Evolutionary conservation across 179 eudicot genomes (phyloP), one percentile per base, ranked within the genome.

Genomic region (Monotropa hypopitys): DNA sequence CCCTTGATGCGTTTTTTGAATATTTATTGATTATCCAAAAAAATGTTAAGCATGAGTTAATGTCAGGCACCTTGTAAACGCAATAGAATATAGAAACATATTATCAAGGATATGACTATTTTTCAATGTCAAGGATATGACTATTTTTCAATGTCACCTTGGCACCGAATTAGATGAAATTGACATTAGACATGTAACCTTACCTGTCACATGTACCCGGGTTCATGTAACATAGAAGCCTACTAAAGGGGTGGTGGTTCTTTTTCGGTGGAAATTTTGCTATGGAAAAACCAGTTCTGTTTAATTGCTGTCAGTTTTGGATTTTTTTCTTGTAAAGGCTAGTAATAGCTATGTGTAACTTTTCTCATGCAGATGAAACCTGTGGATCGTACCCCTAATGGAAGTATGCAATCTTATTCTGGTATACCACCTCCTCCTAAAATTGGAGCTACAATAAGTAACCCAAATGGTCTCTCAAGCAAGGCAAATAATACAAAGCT

Each of bases 391-490:
- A 76, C 79, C 30, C 79, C 82, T 0, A 68, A 21, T 54, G 76
- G 75, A 59, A 66, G 42, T 46, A 57, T 43, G 71, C 79, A 59
- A 45, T 70, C 76, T 69, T 23, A 57, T 56, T 57, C 82, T 9
- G 70, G 76, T 43, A 56, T 75, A 70, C 71, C 72, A 50, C 32
- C 76, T 57, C 65, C 53, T 47, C 75, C 79, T 32, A 75, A 70
- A 75, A 54, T 47, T 74, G 83, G 68, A 67, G 73, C 82, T 46
- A 82, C 84, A 77, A 82, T 68, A 43, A 50, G 70, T 50, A 85
- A 74, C 70, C 83, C 86, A 70, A 73, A 72, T 82, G 84, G 83
- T 56, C 67, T 77, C 72, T 66, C 85, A 68, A 84, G 35, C 75
- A 86, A 83, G 70, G 57, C 74, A 47, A 84, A 76, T 33, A 77